Evolutionary conservation across 2,329 filamentous ascomycete species (phyloP).

Genomic region (Pyrenochaeta sp.): DNA sequence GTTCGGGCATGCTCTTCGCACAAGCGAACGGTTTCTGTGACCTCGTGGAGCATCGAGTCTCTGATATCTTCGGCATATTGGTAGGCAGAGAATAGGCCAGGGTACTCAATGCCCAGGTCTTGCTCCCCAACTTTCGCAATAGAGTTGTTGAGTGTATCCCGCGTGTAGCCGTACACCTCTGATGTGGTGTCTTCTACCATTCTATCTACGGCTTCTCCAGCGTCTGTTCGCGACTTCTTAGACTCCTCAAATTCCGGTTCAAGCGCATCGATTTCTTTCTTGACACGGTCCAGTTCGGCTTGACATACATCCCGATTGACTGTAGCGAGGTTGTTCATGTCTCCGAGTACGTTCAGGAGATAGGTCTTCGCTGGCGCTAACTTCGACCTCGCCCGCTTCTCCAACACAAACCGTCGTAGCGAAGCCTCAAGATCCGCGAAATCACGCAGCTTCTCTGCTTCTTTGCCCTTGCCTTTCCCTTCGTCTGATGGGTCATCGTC

Average conservation of each 20-base stretch:
- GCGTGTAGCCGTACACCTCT: conserved; percentile 85
- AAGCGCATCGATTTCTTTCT: conserved; percentile 78
- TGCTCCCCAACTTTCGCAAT: conserved; percentile 79
- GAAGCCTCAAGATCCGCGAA: conserved; percentile 92
- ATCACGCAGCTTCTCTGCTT: conserved; percentile 82
- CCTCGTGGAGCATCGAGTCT: conserved; percentile 87
- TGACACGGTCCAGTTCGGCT: conserved; percentile 83
- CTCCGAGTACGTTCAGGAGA: conserved; percentile 88
- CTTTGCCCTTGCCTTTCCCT: conserved; percentile 70
- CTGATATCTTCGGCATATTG: conserved; percentile 94
- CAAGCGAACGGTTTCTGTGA: conserved; percentile 76
- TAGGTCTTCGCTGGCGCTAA: conserved; percentile 96
- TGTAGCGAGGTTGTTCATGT: conserved; percentile 80
- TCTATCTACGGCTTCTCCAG: conserved; percentile 81
- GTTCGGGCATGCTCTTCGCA: conserved; percentile 88
- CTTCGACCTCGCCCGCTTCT: conserved; percentile 95
- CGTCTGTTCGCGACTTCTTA: conserved; percentile 78
- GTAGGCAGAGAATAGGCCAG: conserved; percentile 84
- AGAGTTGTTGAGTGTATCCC: conserved; percentile 75
- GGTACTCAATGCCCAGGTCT: conserved; percentile 84
- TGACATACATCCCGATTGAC: conserved; percentile 90
- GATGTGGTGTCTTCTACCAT: conserved; percentile 86
- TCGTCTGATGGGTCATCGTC: conserved; percentile 56
- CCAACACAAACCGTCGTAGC: conserved; percentile 88
- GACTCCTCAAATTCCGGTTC: conserved; percentile 87